These are phyloP conservation scores for Geranium rotundifolium DNA, from an alignment of 345 rosid species.

Conservation along the genomic window DNA sequence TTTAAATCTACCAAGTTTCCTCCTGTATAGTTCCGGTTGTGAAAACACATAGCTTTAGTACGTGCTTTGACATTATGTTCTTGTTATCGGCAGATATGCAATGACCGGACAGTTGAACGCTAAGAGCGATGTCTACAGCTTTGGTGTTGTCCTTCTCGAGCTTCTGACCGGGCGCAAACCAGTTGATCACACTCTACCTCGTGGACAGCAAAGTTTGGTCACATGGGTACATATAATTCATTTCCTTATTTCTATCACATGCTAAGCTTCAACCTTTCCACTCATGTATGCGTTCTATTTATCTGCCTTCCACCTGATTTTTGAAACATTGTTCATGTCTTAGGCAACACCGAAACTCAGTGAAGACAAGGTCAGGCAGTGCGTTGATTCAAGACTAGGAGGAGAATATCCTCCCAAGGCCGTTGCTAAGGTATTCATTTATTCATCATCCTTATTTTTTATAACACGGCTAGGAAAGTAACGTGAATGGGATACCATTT, in stretches of 20 bases:
- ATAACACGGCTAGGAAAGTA: not conserved
- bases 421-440: constrained; percentile 76
- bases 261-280: not conserved
- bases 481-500: not conserved
- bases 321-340: constrained; percentile 9
- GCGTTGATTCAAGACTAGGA: constrained; percentile 83
- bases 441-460: constrained; percentile 10
- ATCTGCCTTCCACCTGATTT: not conserved
- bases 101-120: constrained; percentile 94
- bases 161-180: constrained; percentile 95
- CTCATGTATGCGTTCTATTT: constrained; percentile 1
- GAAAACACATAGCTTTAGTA: not conserved
- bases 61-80: constrained; percentile 1
- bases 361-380: constrained; percentile 88
- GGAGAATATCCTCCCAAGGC: constrained; percentile 90
- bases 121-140: constrained; percentile 54
- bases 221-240: constrained; percentile 43
- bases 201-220: constrained; percentile 71
- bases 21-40: not conserved
- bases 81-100: constrained; percentile 51
- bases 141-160: constrained; percentile 74
- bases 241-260: not conserved
- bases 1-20: too few relatives aligned
- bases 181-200: constrained; percentile 88
- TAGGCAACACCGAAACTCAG: constrained; percentile 93